Percentiles rank a stretch among this genome's conserved stretches.
These are phyloP conservation scores for Apiospora pterosperma DNA, from an alignment of 2,329 filamentous ascomycete species.

Conservation along the genomic window DNA sequence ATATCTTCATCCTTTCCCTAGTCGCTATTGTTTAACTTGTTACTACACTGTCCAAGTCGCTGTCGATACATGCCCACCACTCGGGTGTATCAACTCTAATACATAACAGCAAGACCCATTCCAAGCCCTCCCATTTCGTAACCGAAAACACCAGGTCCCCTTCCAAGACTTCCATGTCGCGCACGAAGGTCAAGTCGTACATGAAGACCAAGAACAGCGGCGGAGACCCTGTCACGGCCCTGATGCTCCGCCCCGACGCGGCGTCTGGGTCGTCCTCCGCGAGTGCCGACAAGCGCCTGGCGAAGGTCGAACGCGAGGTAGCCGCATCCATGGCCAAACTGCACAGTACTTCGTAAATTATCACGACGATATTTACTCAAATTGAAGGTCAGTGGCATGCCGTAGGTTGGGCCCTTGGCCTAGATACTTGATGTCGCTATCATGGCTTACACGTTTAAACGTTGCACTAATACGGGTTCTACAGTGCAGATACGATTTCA, in stretches of 20 bases:
- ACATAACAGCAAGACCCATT: not conserved
- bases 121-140: not conserved
- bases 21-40: not conserved
- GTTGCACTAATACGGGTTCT: too few relatives aligned
- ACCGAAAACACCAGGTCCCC: not conserved
- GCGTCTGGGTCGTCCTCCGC: not conserved
- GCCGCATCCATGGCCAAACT: not conserved
- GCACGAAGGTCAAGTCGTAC: slow-evolving; percentile 8
- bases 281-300: not conserved
- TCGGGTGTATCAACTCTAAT: not conserved
- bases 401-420: not conserved
- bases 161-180: not conserved
- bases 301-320: not conserved
- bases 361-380: not conserved
- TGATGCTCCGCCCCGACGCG: slow-evolving; percentile 8
- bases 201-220: slow-evolving; percentile 7
- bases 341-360: not conserved
- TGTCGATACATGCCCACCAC: not conserved
- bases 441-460: not conserved
- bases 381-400: not conserved
- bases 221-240: slow-evolving; percentile 13
- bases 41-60: not conserved
- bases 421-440: too few relatives aligned
- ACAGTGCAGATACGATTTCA: too few relatives aligned
- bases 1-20: too few relatives aligned